phyloP scores from a whole-genome alignment of 1,284 basidiomycete genomes.

The Ustilago esculenta region DNA sequence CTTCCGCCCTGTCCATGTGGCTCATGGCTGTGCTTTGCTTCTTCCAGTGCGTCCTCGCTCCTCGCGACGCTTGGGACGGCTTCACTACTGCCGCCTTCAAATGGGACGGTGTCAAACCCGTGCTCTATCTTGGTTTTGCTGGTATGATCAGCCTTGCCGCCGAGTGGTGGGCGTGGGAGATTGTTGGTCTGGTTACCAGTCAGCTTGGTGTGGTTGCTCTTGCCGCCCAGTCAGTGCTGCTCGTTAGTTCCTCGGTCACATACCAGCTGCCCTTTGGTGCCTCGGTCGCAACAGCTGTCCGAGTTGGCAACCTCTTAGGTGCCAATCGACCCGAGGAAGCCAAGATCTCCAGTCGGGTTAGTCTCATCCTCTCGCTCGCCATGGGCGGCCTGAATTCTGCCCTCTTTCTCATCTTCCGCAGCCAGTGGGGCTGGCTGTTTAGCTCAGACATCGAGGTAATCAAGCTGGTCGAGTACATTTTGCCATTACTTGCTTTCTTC shows the following conservation, averaged over 20 bases:
- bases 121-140: constrained; percentile 54
- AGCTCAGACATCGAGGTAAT: constrained; percentile 82
- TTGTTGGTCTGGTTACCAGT: constrained; percentile 69
- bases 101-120: constrained; percentile 45
- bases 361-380: constrained; percentile 49
- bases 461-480: constrained; percentile 75
- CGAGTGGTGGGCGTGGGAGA: constrained; percentile 94
- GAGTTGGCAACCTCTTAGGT: constrained; percentile 73
- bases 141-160: constrained; percentile 75
- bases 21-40: constrained; percentile 72
- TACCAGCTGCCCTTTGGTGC: constrained; percentile 87
- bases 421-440: constrained; percentile 82
- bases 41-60: constrained; percentile 71
- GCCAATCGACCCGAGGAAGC: constrained; percentile 65
- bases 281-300: constrained; percentile 82
- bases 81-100: constrained; percentile 70
- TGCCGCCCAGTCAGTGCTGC: constrained; percentile 76
- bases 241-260: constrained; percentile 78
- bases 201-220: constrained; percentile 69
- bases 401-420: constrained; percentile 78
- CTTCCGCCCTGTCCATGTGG: constrained; percentile 88
- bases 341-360: constrained; percentile 59
- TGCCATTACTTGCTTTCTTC: constrained; percentile 77
- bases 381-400: constrained; percentile 69
- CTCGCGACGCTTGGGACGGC: constrained; percentile 85